phyloP scores from a whole-genome alignment of 2,329 filamentous ascomycete genomes.

The Pseudogymnoascus sp. region DNA sequence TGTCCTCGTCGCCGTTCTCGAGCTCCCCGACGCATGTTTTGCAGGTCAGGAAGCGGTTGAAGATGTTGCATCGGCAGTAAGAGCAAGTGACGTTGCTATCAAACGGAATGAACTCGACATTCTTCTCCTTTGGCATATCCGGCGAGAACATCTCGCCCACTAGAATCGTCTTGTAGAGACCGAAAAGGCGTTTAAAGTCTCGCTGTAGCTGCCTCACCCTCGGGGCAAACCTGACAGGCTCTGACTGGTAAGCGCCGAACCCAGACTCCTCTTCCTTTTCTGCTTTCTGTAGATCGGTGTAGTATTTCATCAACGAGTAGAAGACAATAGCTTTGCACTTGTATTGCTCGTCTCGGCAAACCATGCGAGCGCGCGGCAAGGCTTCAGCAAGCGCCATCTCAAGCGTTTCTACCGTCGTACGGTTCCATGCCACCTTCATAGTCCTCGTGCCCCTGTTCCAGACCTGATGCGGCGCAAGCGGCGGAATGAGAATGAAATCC shows the following conservation, averaged over 20 bases:
- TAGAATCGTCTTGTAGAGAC: constrained; percentile 68
- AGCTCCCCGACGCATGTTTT: constrained; percentile 67
- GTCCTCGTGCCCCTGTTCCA: constrained; percentile 96
- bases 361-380: constrained; percentile 77
- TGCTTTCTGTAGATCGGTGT: constrained; percentile 49
- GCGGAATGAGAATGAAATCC: constrained; percentile 89
- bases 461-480: constrained; percentile 89
- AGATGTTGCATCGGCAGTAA: constrained; percentile 92
- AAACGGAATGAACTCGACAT: constrained; percentile 69
- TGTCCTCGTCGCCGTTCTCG: constrained; percentile 62
- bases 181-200: constrained; percentile 76
- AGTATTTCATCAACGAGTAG: constrained; percentile 76
- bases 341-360: constrained; percentile 96
- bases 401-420: constrained; percentile 85
- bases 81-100: constrained; percentile 92
- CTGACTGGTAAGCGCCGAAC: constrained; percentile 40
- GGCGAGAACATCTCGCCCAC: constrained; percentile 78
- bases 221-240: constrained; percentile 34
- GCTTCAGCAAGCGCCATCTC: constrained; percentile 80
- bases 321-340: constrained; percentile 97
- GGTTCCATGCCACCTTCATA: constrained; percentile 97
- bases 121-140: constrained; percentile 51
- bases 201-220: constrained; percentile 62
- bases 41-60: constrained; percentile 93
- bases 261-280: constrained; percentile 34